Conservation (phyloP, 257 asterid species). For the Solanum rostratum region DNA sequence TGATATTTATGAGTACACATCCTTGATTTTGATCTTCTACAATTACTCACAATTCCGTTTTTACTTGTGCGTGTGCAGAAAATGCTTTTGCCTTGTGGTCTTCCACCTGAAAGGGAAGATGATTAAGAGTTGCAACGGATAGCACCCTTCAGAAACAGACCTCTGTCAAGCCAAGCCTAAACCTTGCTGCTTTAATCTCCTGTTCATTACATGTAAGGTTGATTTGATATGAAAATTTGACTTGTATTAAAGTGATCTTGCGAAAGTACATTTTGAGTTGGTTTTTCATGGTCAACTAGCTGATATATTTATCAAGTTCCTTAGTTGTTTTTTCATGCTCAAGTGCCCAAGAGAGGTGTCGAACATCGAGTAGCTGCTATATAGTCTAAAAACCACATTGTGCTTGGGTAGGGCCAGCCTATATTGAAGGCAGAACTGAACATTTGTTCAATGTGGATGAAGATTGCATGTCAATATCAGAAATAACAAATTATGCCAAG, state of each 20-base stretch:
- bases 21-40: not conserved
- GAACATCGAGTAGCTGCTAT: not conserved
- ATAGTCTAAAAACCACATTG: too few species aligned
- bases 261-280: not conserved
- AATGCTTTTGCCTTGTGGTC: conserved; percentile 92
- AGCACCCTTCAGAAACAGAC: not conserved
- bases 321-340: not conserved
- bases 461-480: too few species aligned
- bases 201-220: not conserved
- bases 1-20: not conserved
- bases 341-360: not conserved
- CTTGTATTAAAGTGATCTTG: not conserved
- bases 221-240: not conserved
- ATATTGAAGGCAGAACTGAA: not conserved
- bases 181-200: not conserved
- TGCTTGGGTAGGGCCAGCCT: too few species aligned
- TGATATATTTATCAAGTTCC: not conserved
- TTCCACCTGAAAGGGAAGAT: conserved; percentile 94
- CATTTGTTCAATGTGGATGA: too few species aligned
- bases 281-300: not conserved
- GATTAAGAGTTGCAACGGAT: conserved; percentile 22
- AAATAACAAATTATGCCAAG: too few species aligned
- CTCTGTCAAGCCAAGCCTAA: not conserved
- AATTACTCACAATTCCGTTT: not conserved
- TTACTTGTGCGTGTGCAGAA: conserved; percentile 38